Evolutionary conservation across 2,329 filamentous ascomycete genomes (phyloP).

Genomic region (Moelleriella libera): DNA sequence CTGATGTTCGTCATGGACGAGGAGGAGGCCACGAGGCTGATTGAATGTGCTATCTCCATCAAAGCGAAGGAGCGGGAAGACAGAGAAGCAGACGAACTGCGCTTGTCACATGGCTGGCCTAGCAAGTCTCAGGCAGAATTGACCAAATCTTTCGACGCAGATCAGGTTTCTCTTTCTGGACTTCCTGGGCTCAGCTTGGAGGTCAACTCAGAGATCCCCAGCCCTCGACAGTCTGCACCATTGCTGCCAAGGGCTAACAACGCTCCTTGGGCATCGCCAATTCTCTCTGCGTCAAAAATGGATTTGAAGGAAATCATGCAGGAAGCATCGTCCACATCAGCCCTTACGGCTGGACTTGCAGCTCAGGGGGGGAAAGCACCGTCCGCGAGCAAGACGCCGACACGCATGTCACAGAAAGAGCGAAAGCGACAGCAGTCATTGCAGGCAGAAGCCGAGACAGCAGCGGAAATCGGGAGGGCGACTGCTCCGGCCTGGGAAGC

Average conservation of each 20-base stretch:
- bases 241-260: constrained; percentile 8
- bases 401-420: constrained; percentile 81
- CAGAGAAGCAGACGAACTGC: no score
- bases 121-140: no score
- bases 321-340: constrained; percentile 36
- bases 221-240: background rate
- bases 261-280: constrained; percentile 35
- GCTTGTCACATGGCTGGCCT: no score
- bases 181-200: background rate
- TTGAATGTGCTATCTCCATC: no score
- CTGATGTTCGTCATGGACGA: constrained; percentile 95
- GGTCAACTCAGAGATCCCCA: background rate
- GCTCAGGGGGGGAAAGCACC: constrained; percentile 31
- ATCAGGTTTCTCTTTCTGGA: background rate
- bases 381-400: constrained; percentile 20
- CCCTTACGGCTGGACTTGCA: constrained; percentile 38
- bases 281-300: constrained; percentile 46
- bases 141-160: no score
- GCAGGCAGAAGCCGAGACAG: constrained; percentile 33
- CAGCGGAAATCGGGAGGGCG: constrained; percentile 17
- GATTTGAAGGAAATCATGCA: constrained; percentile 68
- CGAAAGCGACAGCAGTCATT: constrained; percentile 70
- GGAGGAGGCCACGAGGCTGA: constrained; percentile 22
- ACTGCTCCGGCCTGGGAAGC: constrained; percentile 31
- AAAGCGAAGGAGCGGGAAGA: no score